These are phyloP conservation scores for Marasmius sp. DNA, from an alignment of 1,284 basidiomycete genomes.

Conservation along the genomic window DNA sequence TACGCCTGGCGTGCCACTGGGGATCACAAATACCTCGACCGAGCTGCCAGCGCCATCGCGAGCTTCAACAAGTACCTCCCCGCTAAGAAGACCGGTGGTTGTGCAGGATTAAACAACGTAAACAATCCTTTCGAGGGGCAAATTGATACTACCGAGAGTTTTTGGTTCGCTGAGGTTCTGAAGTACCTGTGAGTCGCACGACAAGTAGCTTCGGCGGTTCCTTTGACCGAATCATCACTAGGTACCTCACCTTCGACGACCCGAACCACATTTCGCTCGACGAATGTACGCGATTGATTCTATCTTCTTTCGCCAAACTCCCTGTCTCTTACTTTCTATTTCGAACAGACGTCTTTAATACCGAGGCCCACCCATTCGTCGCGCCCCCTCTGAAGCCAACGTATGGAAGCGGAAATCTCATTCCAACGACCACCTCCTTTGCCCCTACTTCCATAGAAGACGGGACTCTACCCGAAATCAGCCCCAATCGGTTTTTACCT, in stretches of 20 bases:
- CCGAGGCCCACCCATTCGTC: background rate
- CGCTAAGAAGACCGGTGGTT: slow-evolving; percentile 8
- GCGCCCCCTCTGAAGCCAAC: background rate
- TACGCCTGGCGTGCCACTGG: slow-evolving; percentile 76
- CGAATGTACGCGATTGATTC: background rate
- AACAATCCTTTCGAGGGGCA: slow-evolving; percentile 29
- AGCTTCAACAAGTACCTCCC: slow-evolving; percentile 36
- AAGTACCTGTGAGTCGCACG: slow-evolving; percentile 61
- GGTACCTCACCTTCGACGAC: background rate
- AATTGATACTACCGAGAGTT: slow-evolving; percentile 67
- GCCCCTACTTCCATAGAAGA: background rate
- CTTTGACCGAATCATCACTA: background rate
- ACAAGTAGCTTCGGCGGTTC: too few species aligned
- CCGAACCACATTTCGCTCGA: background rate
- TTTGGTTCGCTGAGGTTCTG: slow-evolving; percentile 78
- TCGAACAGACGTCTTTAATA: background rate
- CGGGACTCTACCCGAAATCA: slow-evolving; percentile 8
- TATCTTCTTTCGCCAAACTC: background rate
- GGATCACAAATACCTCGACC: slow-evolving; percentile 49
- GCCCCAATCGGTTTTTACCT: slow-evolving; percentile 4
- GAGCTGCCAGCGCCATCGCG: slow-evolving; percentile 44
- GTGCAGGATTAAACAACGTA: slow-evolving; percentile 36
- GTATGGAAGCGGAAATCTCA: background rate
- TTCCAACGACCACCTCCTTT: background rate
- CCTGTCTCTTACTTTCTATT: background rate